Base-by-base conservation (phyloP, 1,284 basidiomycete species). In the Inonotus obliquus region DNA sequence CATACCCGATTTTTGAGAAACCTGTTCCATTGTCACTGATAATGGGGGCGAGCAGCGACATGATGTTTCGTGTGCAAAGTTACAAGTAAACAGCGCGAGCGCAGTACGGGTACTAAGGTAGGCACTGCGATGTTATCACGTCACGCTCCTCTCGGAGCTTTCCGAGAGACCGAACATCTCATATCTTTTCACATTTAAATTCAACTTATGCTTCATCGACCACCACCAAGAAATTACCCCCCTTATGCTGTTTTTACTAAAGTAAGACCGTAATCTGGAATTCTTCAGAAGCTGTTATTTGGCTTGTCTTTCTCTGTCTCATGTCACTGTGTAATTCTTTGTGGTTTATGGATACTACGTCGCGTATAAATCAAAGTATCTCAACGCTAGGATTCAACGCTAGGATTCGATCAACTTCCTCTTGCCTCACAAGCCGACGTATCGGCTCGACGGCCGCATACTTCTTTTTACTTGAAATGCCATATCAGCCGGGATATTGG, bases 11-110 rank as follows among this genome's bases (percentile, higher is more conserved):
- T 85, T 98, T 98, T 25, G 95, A 96, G 77, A 85, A 98, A 19
- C 96, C 96, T 53, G 96, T 98, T 61, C 96, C 96, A 83, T 98
- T 98, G 80, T 98, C 96, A 71, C 94, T 95, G 68, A 96, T 94
- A 71, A 96, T 92, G 65, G 94, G 94, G 21, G 92, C 88, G 65
- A 93, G 86, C 48, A 86, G 74, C 58, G 91, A 86, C 91, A 94
- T 94, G 67, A 38, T 52, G 53, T 52, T 57, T 35, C 38, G 27
- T 39, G 27, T 39, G 41, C n/a, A 45, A 25, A 47, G 51, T 13
- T 35, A 27, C n/a, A 54, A n/a, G 25, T 35, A n/a, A 23, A 49
- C 19, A 25, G 48, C 23, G 19, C 23, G 47, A 49, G 47, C 41
- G 41, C 41, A 44, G 41, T 44, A 19, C 11, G 39, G 7, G 17